These are phyloP conservation scores for Diutina ranongensis DNA, from an alignment of 1,139 yeast genomes.

Conservation along the genomic window DNA sequence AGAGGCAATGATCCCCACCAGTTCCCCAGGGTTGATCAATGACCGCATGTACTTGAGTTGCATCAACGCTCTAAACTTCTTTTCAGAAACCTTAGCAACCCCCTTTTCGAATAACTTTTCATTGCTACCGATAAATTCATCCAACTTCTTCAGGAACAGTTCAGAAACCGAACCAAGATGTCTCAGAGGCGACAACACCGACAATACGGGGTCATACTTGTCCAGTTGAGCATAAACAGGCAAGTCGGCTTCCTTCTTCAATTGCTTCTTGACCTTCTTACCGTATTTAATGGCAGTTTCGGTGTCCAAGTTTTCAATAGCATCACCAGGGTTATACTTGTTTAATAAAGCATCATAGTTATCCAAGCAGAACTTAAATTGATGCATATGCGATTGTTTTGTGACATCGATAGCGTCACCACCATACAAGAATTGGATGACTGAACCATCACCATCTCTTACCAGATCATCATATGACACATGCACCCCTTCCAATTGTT, in stretches of 20 bases:
- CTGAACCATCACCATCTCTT: constrained; percentile 89
- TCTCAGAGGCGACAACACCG: constrained; percentile 78
- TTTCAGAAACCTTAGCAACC: constrained; percentile 51
- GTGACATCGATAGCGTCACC: constrained; percentile 95
- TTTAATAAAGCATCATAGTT: constrained; percentile 79
- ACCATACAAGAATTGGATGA: constrained; percentile 93
- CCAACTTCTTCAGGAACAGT: constrained; percentile 72
- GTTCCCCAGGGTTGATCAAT: constrained; percentile 89
- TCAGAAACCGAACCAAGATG: constrained; percentile 92
- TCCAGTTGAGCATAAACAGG: constrained; percentile 52
- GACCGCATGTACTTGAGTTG: constrained; percentile 97
- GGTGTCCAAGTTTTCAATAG: constrained; percentile 67
- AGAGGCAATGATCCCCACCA: constrained; percentile 97
- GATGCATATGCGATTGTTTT: constrained; percentile 87
- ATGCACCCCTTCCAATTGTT: constrained; percentile 96
- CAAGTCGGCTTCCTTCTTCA: constrained; percentile 51
- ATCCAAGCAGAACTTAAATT: constrained; percentile 86
- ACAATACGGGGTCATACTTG: constrained; percentile 83
- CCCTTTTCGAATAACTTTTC: constrained; percentile 41
- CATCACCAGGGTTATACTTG: constrained; percentile 72
- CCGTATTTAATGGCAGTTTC: constrained; percentile 70
- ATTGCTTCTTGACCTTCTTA: constrained; percentile 69
- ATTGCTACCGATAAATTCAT: constrained; percentile 49
- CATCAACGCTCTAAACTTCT: constrained; percentile 93
- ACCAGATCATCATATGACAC: constrained; percentile 91